Evolutionary conservation across 1,139 yeast genomes (phyloP).

Genomic region (Sugiyamaella novakii): DNA sequence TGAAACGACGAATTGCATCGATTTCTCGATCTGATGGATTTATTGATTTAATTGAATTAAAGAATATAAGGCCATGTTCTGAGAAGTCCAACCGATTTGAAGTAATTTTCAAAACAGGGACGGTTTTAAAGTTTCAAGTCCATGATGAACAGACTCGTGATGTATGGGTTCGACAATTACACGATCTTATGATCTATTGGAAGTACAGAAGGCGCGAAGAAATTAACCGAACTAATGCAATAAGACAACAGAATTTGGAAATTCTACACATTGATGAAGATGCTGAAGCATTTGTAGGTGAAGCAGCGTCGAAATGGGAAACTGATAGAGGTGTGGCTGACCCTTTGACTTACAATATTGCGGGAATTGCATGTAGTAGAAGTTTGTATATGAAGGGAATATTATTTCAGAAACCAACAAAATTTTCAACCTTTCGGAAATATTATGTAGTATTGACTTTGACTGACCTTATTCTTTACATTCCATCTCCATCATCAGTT

Average conservation of each 20-base stretch:
- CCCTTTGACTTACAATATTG: conserved; percentile 55
- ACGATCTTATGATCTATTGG: conserved; percentile 62
- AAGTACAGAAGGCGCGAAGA: conserved; percentile 49
- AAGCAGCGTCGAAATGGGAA: conserved; percentile 57
- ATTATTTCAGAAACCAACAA: conserved; percentile 66
- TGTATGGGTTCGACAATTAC: conserved; percentile 64
- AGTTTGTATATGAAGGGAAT: conserved; percentile 63
- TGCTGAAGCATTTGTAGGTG: conserved; percentile 58
- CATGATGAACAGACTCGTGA: conserved; percentile 50
- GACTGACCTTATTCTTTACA: conserved; percentile 58
- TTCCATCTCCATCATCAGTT: conserved; percentile 17
- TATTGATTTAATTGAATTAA: conserved; percentile 59
- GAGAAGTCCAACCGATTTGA: conserved; percentile 43
- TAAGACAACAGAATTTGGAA: conserved; percentile 52
- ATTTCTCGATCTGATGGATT: conserved; percentile 62
- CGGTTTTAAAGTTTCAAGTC: conserved; percentile 59
- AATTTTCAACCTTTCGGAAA: conserved; percentile 64
- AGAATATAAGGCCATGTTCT: conserved; percentile 39
- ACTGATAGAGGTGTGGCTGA: conserved; percentile 56
- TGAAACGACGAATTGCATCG: conserved; percentile 60
- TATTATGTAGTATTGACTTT: conserved; percentile 69
- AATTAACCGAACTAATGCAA: conserved; percentile 40
- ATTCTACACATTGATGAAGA: conserved; percentile 56
- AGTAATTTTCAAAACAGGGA: conserved; percentile 53
- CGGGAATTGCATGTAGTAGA: conserved; percentile 59